Conservation (phyloP, 176 grass and related monocot genomes). For the Zea luxurians region DNA sequence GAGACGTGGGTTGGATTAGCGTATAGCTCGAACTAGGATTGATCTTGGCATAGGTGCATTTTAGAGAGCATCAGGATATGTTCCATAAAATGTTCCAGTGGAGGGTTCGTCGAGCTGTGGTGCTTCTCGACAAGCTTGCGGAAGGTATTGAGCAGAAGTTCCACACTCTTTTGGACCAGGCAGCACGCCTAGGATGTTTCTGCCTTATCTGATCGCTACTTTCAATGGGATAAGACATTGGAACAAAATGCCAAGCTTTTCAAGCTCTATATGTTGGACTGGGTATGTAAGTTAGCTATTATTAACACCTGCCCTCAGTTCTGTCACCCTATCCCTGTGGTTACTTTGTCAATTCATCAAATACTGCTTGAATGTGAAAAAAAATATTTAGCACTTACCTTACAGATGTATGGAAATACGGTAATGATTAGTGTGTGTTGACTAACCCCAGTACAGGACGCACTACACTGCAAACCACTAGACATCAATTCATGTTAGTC, state of each 20-base stretch:
- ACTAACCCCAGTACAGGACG: too few species aligned
- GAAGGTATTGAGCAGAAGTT: not conserved
- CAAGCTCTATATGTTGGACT: not conserved
- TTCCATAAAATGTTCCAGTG: not conserved
- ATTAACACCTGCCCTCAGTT: not conserved
- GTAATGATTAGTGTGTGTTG: not conserved
- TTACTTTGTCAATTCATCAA: not conserved
- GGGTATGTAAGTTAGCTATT: not conserved
- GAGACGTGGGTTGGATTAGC: conserved; percentile 10
- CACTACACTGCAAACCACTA: too few species aligned
- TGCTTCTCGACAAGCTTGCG: not conserved
- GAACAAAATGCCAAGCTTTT: not conserved
- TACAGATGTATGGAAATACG: not conserved
- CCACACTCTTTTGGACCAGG: not conserved
- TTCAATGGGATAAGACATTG: too few species aligned
- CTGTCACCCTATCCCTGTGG: not conserved
- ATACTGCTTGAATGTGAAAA: not conserved
- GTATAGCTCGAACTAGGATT: conserved; percentile 2
- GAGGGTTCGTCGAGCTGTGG: not conserved
- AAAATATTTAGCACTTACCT: not conserved
- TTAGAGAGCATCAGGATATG: conserved; percentile 12
- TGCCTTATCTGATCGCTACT: not conserved
- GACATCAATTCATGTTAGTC: too few species aligned
- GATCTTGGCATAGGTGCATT: conserved; percentile 30
- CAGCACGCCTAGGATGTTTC: not conserved